phyloP scores from a whole-genome alignment of 805 yeast genomes.

The Kuraishia cidri region DNA sequence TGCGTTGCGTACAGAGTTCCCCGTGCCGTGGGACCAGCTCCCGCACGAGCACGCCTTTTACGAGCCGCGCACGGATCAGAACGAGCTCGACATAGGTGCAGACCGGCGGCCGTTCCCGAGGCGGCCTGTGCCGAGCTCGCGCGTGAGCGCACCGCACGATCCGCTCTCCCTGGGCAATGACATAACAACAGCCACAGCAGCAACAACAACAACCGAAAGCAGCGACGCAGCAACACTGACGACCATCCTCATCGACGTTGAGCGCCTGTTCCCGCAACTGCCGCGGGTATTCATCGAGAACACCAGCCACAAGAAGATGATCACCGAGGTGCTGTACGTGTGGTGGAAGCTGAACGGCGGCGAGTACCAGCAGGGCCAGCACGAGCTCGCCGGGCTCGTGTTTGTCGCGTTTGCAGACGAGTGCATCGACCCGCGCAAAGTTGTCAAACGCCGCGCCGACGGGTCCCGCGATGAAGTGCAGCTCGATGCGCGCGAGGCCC shows the following conservation, averaged over 20 bases:
- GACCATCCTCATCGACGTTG: constrained; percentile 39
- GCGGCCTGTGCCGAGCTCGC: not conserved
- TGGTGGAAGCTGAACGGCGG: constrained; percentile 38
- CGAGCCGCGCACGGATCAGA: constrained; percentile 2
- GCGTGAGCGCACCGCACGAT: constrained; percentile 10
- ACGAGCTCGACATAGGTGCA: constrained; percentile 14
- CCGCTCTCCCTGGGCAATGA: constrained; percentile 5
- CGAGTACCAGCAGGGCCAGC: constrained; percentile 42
- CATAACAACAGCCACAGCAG: not conserved
- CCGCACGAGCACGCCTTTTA: constrained; percentile 13
- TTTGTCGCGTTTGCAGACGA: constrained; percentile 31
- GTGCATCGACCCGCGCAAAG: constrained; percentile 10
- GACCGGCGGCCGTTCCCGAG: not conserved
- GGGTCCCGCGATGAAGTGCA: constrained; percentile 3
- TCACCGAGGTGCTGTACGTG: constrained; percentile 33
- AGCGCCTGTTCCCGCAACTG: constrained; percentile 38
- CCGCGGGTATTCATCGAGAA: constrained; percentile 19
- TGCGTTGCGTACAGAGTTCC: constrained; percentile 12
- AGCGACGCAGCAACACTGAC: constrained; percentile 30
- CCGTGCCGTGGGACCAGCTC: constrained; percentile 24
- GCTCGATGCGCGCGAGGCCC: constrained; percentile 19
- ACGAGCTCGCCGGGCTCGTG: constrained; percentile 42
- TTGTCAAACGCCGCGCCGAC: constrained; percentile 11
- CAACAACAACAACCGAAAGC: not conserved
- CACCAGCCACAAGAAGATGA: constrained; percentile 12